Evolutionary conservation across 2,329 filamentous ascomycete species (phyloP).

Genomic region (Graphium sp.): DNA sequence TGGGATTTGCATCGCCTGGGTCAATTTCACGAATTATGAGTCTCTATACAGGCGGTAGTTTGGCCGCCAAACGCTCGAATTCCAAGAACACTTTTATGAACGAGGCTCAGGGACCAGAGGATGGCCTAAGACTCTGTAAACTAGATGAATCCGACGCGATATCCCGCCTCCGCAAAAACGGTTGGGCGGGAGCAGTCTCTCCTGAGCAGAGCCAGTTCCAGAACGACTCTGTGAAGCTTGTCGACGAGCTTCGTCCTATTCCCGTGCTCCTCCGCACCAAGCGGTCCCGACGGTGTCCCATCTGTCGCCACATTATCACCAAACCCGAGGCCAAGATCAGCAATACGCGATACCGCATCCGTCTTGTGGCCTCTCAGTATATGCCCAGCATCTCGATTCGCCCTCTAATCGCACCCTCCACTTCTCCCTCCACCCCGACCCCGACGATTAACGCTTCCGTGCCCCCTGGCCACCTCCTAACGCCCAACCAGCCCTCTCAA

Average conservation of each 20-base stretch:
- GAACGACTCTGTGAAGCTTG: constrained; percentile 35
- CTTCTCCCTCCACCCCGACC: constrained; percentile 6
- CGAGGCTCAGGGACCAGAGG: constrained; percentile 52
- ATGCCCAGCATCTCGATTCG: constrained; percentile 69
- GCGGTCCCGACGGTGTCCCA: constrained; percentile 80
- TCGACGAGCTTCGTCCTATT: constrained; percentile 62
- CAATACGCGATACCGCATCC: constrained; percentile 83
- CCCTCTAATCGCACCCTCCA: constrained; percentile 25
- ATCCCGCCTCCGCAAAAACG: constrained; percentile 35
- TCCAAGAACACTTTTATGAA: constrained; percentile 59
- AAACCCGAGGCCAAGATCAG: constrained; percentile 85
- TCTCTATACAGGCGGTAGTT: constrained; percentile 56
- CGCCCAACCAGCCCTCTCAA: constrained; percentile 49
- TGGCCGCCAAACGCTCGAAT: constrained; percentile 47
- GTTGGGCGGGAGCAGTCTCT: constrained; percentile 47
- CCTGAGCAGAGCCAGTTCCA: constrained; percentile 30
- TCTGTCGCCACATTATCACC: constrained; percentile 86
- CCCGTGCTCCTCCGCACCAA: constrained; percentile 78
- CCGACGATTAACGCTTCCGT: constrained; percentile 14
- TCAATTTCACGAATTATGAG: constrained; percentile 83
- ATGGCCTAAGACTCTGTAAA: constrained; percentile 51
- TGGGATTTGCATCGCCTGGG: constrained; percentile 58
- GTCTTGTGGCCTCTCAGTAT: constrained; percentile 73
- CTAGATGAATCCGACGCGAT: constrained; percentile 47
- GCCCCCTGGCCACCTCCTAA: constrained; percentile 14